Conservation (phyloP, 257 asterid genomes). For the Nicotiana attenuata region DNA sequence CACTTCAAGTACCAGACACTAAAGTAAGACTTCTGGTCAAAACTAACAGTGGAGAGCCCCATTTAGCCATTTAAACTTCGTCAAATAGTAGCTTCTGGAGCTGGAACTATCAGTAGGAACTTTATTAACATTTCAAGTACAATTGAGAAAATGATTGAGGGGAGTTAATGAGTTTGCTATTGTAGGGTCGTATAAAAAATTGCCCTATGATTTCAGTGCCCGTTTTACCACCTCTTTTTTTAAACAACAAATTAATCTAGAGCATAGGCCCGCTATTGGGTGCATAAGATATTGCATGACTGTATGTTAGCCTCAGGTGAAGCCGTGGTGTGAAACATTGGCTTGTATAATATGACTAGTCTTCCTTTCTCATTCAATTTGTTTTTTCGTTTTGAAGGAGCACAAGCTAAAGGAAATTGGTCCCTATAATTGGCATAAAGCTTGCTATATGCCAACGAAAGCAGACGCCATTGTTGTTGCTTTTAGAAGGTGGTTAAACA, state of each 20-base stretch:
- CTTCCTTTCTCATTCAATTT: neutral
- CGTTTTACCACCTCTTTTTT: neutral
- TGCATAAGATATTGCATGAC: neutral
- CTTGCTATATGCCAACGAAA: slow-evolving; percentile 67
- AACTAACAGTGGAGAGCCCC: neutral
- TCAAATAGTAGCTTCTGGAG: neutral
- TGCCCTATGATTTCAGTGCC: neutral
- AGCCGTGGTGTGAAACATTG: neutral
- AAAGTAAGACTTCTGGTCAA: neutral
- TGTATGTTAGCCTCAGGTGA: neutral
- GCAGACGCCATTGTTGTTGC: slow-evolving; percentile 52
- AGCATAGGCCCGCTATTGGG: neutral
- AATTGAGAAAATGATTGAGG: too few species aligned
- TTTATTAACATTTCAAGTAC: neutral
- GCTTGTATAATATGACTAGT: neutral
- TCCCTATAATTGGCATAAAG: slow-evolving; percentile 56
- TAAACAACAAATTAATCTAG: neutral
- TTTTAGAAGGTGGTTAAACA: slow-evolving; percentile 65
- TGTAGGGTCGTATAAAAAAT: too few species aligned
- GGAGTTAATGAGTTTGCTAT: too few species aligned
- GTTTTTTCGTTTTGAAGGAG: slow-evolving; percentile 33
- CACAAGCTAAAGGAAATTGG: slow-evolving; percentile 49
- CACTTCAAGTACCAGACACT: neutral
- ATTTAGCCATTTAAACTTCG: neutral
- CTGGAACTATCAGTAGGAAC: neutral